A percentile compares a stretch with the other conserved stretches of the same genome.
phyloP scores from a whole-genome alignment of 305 asterid species.

The Plantago coronopus region DNA sequence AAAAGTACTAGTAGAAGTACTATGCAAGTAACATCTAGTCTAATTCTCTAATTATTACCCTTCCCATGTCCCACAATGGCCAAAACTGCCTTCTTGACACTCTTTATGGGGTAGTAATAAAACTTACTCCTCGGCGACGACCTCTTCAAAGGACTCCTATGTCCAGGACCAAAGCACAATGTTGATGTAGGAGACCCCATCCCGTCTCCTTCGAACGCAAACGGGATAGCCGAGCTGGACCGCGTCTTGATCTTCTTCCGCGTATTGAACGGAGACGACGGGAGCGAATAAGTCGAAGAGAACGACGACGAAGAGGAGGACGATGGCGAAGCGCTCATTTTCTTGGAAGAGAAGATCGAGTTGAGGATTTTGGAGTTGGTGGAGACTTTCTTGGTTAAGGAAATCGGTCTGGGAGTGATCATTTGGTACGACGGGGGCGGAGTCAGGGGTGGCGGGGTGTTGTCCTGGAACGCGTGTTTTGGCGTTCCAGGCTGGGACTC shows the following conservation, averaged over 20 bases:
- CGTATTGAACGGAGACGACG: conserved; percentile 33
- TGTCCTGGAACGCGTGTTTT: conserved; percentile 38
- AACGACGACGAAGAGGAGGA: conserved; percentile 31
- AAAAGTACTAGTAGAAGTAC: no score
- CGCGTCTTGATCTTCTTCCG: conserved; percentile 14
- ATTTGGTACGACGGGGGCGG: conserved; percentile 72
- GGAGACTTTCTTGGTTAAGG: conserved; percentile 24
- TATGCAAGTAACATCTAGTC: no score
- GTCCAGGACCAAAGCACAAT: conserved; percentile 42
- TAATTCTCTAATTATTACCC: conserved; percentile 13
- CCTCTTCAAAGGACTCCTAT: conserved; percentile 22
- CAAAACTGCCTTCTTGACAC: conserved; percentile 41
- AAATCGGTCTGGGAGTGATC: conserved; percentile 23
- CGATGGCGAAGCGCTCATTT: conserved; percentile 15
- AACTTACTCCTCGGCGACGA: conserved; percentile 17
- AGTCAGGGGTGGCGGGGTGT: conserved; percentile 60
- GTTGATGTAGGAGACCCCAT: conserved; percentile 43
- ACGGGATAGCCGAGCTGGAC: conserved; percentile 24
- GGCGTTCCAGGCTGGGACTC: conserved; percentile 92
- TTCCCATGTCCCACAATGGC: conserved; percentile 36
- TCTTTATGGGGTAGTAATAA: conserved; percentile 27
- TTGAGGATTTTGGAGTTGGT: conserved; percentile 27
- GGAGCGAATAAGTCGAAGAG: conserved; percentile 39
- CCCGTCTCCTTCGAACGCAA: conserved; percentile 10
- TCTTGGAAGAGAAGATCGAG: conserved; percentile 33